Evolutionary conservation across 2,329 filamentous ascomycete species (phyloP).

Genomic region (Hypoxylon sp.): DNA sequence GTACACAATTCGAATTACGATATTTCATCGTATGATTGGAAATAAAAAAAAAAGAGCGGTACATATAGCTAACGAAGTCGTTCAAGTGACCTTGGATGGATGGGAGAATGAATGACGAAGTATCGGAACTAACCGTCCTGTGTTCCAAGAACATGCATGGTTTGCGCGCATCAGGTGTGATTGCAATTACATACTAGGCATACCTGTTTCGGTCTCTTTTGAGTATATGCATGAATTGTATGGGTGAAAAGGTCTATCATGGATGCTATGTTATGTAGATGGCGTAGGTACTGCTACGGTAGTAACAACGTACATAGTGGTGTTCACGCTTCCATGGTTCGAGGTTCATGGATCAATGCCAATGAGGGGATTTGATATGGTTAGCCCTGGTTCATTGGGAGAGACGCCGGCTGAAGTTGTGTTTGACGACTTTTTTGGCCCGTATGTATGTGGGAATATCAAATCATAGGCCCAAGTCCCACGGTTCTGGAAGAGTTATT

Average conservation of each 20-base stretch:
- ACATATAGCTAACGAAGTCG: slow-evolving; percentile 19
- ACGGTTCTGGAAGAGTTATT: slow-evolving; percentile 27
- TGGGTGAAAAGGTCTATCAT: slow-evolving; percentile 23
- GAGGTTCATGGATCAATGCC: slow-evolving; percentile 42
- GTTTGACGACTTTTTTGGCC: slow-evolving; percentile 14
- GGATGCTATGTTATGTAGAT: slow-evolving; percentile 10
- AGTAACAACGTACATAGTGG: slow-evolving; percentile 40
- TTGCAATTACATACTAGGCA: slow-evolving; percentile 35
- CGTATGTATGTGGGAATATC: slow-evolving; percentile 24
- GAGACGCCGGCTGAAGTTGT: slow-evolving; percentile 24
- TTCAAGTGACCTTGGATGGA: slow-evolving; percentile 38
- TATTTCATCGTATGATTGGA: slow-evolving; percentile 46
- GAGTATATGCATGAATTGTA: slow-evolving; percentile 33
- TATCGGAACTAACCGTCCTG: slow-evolving; percentile 44
- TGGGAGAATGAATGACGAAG: slow-evolving; percentile 16
- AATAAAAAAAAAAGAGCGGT: slow-evolving; percentile 18
- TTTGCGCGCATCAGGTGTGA: slow-evolving; percentile 45
- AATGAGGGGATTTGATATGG: slow-evolving; percentile 28
- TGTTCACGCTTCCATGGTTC: slow-evolving; percentile 46
- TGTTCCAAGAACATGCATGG: slow-evolving; percentile 42
- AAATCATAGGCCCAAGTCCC: slow-evolving; percentile 29
- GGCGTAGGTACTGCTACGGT: slow-evolving; percentile 40
- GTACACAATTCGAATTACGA: slow-evolving; percentile 42
- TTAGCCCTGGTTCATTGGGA: slow-evolving; percentile 12
- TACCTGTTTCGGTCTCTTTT: slow-evolving; percentile 36